Conservation (phyloP, 148 eudicot species). For the Spergularia bocconei region DNA sequence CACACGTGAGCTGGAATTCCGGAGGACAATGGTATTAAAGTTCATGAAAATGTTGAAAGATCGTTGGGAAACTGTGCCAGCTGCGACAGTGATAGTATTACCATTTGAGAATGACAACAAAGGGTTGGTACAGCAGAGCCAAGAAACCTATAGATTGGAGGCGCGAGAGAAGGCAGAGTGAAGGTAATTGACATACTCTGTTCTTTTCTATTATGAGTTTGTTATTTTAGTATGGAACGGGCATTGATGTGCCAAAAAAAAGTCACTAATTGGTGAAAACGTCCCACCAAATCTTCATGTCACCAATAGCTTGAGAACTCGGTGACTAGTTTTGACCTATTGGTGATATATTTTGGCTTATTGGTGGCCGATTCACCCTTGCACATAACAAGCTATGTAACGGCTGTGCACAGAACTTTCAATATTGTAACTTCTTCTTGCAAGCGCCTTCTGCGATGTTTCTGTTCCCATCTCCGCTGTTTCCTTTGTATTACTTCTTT, state of each 20-base stretch:
- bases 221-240: no score
- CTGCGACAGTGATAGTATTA: constrained; percentile 69
- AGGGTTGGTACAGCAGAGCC: constrained; percentile 24
- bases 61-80: constrained; percentile 89
- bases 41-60: constrained; percentile 68
- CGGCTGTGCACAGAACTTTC: no score
- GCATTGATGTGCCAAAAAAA: no score
- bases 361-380: no score
- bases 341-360: no score
- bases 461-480: background rate
- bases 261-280: no score
- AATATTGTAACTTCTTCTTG: background rate
- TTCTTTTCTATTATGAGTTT: background rate
- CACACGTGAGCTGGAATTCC: constrained; percentile 74
- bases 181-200: constrained; percentile 19
- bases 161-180: constrained; percentile 23
- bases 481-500: background rate
- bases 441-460: background rate
- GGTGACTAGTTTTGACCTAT: no score
- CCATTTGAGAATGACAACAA: constrained; percentile 58
- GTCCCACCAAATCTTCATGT: no score
- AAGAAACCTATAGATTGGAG: constrained; percentile 19
- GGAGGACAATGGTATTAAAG: constrained; percentile 59
- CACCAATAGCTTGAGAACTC: no score
- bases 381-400: no score